Evolutionary conservation across 352 stramenopile genomes (phyloP), one percentile per base, ranked within the genome.

Genomic region (Phytophthora meadii): DNA sequence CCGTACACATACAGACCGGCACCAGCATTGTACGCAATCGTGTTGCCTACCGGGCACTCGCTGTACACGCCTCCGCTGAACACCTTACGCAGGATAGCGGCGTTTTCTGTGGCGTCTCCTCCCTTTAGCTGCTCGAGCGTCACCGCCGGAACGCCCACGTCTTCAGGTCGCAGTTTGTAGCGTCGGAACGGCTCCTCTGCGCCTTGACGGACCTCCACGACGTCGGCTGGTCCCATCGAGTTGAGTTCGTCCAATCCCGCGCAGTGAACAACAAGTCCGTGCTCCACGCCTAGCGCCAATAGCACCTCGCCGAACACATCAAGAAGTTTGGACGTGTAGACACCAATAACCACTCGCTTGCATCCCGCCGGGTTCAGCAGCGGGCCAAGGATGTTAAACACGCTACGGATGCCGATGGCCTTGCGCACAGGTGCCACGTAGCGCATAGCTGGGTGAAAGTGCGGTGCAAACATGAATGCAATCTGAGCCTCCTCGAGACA

Each of bases 331-430:
- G 98, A 93, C 53, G 97, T 93, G 72, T 99, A 99, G 9, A 99
- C 98, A 53, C 98, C 98, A 70, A 99, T 99, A n/a, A 99, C 96
- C 30, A 98, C 83, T 45, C 85, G 87, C 69, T 98, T 92, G 51
- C 97, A 98, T 22, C 87, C 79, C 0, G 97, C 97, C 2, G 98
- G 96, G 82, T 99, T 99, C 4, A 98, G 93, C 69, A 99, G 93
- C 27, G 98, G 97, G 12, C 98, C 98, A 17, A 99, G 81, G 52
- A 99, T 98, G 74, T 99, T 99, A 69, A 99, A 99, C 24, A 97
- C 91, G 10, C 90, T 98, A 59, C 97, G 90, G 36, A 99, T 94
- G 24, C 93, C 90, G 50, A 99, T 94, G 48, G 97, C 89, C 65
- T 98, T 98, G 40, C 98, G 92, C 52, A 99, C 90, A 2, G 97